phyloP scores from a whole-genome alignment of 2,329 filamentous ascomycete genomes.

The Phoma sp. region DNA sequence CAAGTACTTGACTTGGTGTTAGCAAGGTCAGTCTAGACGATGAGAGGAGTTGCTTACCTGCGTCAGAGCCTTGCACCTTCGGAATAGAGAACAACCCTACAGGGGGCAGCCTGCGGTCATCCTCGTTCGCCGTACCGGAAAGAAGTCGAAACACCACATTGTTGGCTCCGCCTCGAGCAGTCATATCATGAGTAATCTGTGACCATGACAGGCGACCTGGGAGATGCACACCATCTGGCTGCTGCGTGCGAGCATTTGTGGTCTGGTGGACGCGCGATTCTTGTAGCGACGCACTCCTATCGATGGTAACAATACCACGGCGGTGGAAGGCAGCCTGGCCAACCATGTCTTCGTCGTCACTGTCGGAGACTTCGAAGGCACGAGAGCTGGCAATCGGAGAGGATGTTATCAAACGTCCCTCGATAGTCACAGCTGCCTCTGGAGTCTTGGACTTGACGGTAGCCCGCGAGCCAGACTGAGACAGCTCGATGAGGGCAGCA shows the following conservation, averaged over 20 bases:
- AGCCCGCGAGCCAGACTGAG: background rate
- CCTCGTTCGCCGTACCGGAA: too few species aligned
- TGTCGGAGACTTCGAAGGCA: background rate
- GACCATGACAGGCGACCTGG: too few species aligned
- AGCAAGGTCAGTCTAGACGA: too few species aligned
- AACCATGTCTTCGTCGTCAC: slow-evolving; percentile 2
- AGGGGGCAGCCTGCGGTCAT: too few species aligned
- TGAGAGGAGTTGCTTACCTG: background rate
- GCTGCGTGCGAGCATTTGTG: too few species aligned
- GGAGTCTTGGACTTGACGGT: background rate
- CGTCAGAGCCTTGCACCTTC: background rate
- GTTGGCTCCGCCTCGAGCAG: too few species aligned
- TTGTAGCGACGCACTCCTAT: too few species aligned
- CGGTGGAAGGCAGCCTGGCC: background rate
- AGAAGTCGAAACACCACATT: background rate
- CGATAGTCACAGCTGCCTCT: background rate
- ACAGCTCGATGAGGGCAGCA: background rate
- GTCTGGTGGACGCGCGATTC: too few species aligned
- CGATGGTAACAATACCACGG: too few species aligned
- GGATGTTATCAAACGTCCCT: background rate
- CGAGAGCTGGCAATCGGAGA: background rate
- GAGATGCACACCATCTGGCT: too few species aligned
- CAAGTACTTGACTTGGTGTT: too few species aligned
- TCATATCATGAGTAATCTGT: too few species aligned
- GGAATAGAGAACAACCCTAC: background rate